Conservation (phyloP, 148 eudicot genomes). For the Rhododendron vialii region DNA sequence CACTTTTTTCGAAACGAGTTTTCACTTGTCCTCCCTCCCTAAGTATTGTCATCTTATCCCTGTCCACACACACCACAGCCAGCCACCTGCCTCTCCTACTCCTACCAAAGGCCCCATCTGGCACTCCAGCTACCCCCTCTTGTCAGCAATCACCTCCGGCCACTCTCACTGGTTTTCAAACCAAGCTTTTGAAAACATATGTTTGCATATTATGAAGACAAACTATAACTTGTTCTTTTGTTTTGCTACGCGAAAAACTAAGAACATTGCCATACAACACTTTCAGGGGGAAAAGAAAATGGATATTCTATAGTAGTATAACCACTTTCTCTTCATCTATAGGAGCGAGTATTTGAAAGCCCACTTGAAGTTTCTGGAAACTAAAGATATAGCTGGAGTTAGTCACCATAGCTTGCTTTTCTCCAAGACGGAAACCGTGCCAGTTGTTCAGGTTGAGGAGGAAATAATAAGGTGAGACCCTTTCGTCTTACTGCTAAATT, state of each 20-base stretch:
- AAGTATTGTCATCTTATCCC: not conserved
- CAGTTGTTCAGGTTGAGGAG: slow-evolving; percentile 42
- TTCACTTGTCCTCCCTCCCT: not conserved
- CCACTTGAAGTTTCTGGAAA: slow-evolving; percentile 72
- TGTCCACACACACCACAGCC: not conserved
- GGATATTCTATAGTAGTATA: not conserved
- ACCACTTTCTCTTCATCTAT: slow-evolving; percentile 6
- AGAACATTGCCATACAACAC: not conserved
- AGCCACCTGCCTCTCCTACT: not conserved
- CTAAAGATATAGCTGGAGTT: slow-evolving; percentile 88
- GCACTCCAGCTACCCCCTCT: not conserved
- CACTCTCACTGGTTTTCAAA: not conserved
- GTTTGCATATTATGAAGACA: not conserved
- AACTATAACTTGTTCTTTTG: not conserved
- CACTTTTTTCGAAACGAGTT: not conserved
- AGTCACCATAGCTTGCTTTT: slow-evolving; percentile 94
- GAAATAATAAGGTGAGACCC: slow-evolving; percentile 48
- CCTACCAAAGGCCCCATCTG: not conserved
- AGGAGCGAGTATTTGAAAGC: slow-evolving; percentile 66
- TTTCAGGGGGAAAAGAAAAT: not conserved
- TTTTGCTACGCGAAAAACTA: not conserved
- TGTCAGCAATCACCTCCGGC: not conserved
- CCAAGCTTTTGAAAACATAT: not conserved
- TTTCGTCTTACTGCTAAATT: not conserved
- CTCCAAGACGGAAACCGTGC: slow-evolving; percentile 79